A percentile compares a stretch with the other conserved stretches of the same genome.
phyloP scores from a whole-genome alignment of 1,284 basidiomycete species.

The Pseudozyma thailandica region DNA sequence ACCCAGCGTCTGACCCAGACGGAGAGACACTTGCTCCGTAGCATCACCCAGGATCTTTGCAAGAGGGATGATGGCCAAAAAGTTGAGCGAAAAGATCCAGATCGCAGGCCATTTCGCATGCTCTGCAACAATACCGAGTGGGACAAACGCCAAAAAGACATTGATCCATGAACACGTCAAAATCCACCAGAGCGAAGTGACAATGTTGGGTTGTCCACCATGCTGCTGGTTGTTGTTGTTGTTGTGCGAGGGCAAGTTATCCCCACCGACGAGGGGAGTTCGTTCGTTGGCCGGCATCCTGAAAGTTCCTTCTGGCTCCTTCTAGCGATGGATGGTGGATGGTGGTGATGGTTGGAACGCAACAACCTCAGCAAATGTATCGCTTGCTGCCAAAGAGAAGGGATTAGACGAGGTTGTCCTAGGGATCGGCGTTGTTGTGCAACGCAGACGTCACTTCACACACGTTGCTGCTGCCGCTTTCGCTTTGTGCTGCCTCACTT shows the following conservation, averaged over 20 bases:
- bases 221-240: background rate
- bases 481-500: too few relatives aligned
- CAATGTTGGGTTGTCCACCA: slow-evolving; percentile 25
- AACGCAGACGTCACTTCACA: too few relatives aligned
- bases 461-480: too few relatives aligned
- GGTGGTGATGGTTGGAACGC: background rate
- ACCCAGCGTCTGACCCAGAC: slow-evolving; percentile 64
- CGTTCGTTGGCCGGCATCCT: slow-evolving; percentile 45
- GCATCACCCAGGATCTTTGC: slow-evolving; percentile 67
- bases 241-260: slow-evolving; percentile 32
- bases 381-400: too few relatives aligned
- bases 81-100: slow-evolving; percentile 64
- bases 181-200: slow-evolving; percentile 60
- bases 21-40: slow-evolving; percentile 64
- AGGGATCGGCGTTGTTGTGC: too few relatives aligned
- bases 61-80: slow-evolving; percentile 66
- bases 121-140: slow-evolving; percentile 64
- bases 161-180: slow-evolving; percentile 62
- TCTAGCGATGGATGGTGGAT: background rate
- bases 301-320: background rate
- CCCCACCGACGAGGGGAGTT: slow-evolving; percentile 27
- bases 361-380: too few relatives aligned
- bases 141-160: slow-evolving; percentile 64
- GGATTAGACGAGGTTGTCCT: too few relatives aligned
- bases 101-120: slow-evolving; percentile 60